phyloP scores from a whole-genome alignment of 495 filamentous ascomycete species.

The Tetracladium marchalianum region DNA sequence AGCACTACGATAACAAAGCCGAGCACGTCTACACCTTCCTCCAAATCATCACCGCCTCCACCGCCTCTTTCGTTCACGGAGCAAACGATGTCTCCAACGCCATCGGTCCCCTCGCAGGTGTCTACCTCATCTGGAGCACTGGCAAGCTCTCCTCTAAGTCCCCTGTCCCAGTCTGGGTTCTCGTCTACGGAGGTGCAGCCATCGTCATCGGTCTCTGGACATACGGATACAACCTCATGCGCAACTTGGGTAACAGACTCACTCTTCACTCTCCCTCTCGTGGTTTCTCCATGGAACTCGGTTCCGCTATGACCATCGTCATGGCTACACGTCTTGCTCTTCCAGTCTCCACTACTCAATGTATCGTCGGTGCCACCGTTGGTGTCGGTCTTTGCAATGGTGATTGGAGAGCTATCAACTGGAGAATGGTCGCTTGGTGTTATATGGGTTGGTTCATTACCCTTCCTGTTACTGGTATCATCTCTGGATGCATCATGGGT shows the following conservation, averaged over 20 bases:
- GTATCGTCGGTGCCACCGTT: conserved; percentile 48
- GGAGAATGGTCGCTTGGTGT: conserved; percentile 50
- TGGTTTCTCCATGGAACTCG: conserved; percentile 60
- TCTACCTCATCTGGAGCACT: conserved; percentile 54
- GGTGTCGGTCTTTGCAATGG: conserved; percentile 52
- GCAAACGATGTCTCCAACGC: conserved; percentile 74
- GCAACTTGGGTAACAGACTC: conserved; percentile 56
- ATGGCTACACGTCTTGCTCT: conserved; percentile 49
- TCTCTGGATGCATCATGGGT: conserved; percentile 46
- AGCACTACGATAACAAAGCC: conserved; percentile 64
- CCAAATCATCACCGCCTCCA: conserved; percentile 65
- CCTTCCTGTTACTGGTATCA: conserved; percentile 43
- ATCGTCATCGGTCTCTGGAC: conserved; percentile 61
- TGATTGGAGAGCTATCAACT: conserved; percentile 47
- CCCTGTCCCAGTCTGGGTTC: conserved; percentile 53
- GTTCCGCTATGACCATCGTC: conserved; percentile 55
- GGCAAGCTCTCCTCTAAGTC: conserved; percentile 39
- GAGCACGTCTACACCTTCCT: conserved; percentile 70
- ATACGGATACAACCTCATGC: conserved; percentile 64
- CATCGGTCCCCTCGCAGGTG: conserved; percentile 59
- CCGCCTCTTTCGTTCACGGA: conserved; percentile 67
- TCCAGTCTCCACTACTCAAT: conserved; percentile 51
- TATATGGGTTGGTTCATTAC: conserved; percentile 51
- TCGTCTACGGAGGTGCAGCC: conserved; percentile 45
- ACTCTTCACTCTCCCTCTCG: conserved; percentile 58